A percentile compares a stretch with the other conserved stretches of the same genome.
These are phyloP conservation scores for Penicillium sp. DNA, from an alignment of 2,329 filamentous ascomycete species.

Conservation along the genomic window DNA sequence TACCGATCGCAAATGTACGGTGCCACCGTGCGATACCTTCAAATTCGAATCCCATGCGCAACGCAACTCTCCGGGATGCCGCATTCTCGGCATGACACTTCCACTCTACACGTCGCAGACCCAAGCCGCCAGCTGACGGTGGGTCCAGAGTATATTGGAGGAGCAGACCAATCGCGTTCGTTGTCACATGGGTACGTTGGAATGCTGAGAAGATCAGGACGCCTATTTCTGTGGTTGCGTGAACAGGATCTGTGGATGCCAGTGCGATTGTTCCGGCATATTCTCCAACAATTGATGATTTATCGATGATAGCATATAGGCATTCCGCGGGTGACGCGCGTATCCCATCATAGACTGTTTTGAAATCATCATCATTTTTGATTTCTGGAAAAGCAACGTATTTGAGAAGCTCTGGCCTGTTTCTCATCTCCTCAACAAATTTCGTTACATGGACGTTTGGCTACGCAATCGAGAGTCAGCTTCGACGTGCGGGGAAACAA, in stretches of 20 bases:
- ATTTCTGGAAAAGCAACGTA: conserved; percentile 7
- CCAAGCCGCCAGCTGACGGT: conserved; percentile 19
- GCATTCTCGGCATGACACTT: conserved; percentile 12
- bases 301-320: conserved; percentile 11
- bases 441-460: neutral
- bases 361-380: conserved; percentile 6
- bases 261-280: conserved; percentile 5
- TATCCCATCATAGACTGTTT: conserved; percentile 1
- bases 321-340: neutral
- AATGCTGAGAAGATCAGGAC: conserved; percentile 5
- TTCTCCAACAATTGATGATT: neutral
- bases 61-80: conserved; percentile 28
- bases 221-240: conserved; percentile 11
- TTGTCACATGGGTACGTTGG: conserved; percentile 2
- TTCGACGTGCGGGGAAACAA: neutral
- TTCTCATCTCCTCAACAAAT: neutral
- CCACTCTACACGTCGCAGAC: conserved; percentile 37
- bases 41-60: conserved; percentile 35
- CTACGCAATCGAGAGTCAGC: neutral
- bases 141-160: conserved; percentile 31
- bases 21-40: conserved; percentile 38
- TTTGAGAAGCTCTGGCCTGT: neutral
- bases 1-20: neutral
- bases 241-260: conserved; percentile 1
- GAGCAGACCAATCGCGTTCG: conserved; percentile 34